Evolutionary conservation across 306 rosid species (phyloP).

Genomic region (Gastrolobium bilobum): DNA sequence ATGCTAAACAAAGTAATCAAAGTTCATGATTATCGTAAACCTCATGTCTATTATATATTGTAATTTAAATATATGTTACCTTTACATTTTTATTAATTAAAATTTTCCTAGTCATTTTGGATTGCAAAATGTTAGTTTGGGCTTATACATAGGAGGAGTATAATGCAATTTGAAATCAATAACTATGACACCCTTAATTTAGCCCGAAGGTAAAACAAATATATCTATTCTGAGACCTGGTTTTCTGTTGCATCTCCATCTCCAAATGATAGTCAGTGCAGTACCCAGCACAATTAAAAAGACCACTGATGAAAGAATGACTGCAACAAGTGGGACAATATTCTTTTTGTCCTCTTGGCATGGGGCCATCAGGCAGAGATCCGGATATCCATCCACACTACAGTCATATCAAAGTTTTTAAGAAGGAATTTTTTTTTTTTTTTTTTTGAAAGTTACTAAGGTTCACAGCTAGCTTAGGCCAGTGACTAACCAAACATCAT

Average conservation of each 20-base stretch:
- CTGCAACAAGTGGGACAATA: conserved; percentile 51
- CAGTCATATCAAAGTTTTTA: conserved; percentile 26
- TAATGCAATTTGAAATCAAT: neutral
- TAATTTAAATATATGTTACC: neutral
- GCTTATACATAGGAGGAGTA: neutral
- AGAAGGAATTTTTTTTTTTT: conserved; percentile 1
- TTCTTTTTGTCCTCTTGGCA: conserved; percentile 52
- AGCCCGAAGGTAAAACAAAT: neutral
- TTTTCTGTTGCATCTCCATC: conserved; percentile 31
- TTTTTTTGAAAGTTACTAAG: neutral
- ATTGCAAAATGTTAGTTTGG: neutral
- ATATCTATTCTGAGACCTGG: conserved; percentile 36
- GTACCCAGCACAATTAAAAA: conserved; percentile 9
- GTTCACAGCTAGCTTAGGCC: neutral
- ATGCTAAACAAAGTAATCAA: conserved; percentile 15
- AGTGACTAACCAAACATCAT: conserved; percentile 1
- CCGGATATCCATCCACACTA: conserved; percentile 59
- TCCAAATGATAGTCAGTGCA: conserved; percentile 36
- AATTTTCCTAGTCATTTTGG: neutral
- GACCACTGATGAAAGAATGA: conserved; percentile 49
- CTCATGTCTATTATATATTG: neutral
- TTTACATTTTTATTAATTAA: neutral
- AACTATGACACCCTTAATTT: neutral
- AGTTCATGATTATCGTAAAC: conserved; percentile 13
- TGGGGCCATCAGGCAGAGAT: conserved; percentile 43